Evolutionary conservation across 306 rosid genomes (phyloP), one percentile per base, ranked within the genome.

Genomic region (Fragaria vesca): DNA sequence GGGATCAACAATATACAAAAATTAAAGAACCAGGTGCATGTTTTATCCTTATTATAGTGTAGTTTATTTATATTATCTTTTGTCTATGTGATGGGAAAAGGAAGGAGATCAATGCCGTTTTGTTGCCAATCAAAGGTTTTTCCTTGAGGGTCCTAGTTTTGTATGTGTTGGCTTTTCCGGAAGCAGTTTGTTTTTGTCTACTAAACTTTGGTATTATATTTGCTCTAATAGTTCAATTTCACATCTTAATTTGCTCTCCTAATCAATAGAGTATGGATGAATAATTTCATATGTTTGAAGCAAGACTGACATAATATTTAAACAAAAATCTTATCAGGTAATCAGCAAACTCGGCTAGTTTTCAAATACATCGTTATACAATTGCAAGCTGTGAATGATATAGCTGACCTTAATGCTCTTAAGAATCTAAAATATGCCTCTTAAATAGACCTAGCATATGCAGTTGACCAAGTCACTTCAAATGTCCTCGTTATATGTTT

Each of bases 91-190:
- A 73, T 73, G 21, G 17, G 68, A 40, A 20, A 73, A 21, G 40
- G 68, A 57, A 55, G 24, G 46, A 57, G 77, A 57, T 73, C 68
- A 21, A 57, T 21, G 77, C 42, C 54, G 76, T 38, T 73, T 52
- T n/a, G 67, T 73, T 73, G 30, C 36, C 24, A 20, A 34, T 72
- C 12, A 12, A 17, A 43, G 74, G 50, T 51, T 46, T 46, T 24
- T 69, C 17, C 51, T 72, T 54, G 13, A 50, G 21, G 67, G 11
- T 13, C 9, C 15, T 54, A 54, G 17, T 8, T 57, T 16, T 57
- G 52, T 57, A 57, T 73, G 62, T 73, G 62, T 73, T 54, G 66
- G 40, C 38, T 54, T 24, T 28, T 62, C 67, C 2, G 40, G 67
- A 62, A 62, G 67, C 67, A 62, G n/a, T 62, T 62, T 62, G 40